Percentiles rank a stretch among this genome's conserved stretches.
phyloP scores from a whole-genome alignment of 768 basidiomycete genomes.

The Holtermannia corniformis region DNA sequence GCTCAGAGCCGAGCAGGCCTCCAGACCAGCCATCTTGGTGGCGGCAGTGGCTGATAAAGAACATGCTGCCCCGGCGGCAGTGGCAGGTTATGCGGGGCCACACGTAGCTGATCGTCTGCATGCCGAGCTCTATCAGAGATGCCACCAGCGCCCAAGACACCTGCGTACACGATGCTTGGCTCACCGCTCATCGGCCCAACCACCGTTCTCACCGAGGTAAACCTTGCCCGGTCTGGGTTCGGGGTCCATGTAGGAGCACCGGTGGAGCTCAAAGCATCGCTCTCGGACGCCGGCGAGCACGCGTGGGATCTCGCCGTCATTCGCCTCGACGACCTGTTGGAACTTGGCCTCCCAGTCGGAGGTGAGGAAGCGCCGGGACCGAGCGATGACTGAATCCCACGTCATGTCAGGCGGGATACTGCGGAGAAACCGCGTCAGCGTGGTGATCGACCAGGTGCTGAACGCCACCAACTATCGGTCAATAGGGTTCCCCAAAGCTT shows the following conservation, averaged over 20 bases:
- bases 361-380: conserved; percentile 14
- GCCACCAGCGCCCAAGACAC: too few relatives aligned
- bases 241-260: conserved; percentile 11
- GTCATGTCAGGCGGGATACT: conserved; percentile 38
- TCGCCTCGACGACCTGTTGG: conserved; percentile 2
- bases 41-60: too few relatives aligned
- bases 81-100: too few relatives aligned
- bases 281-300: conserved; percentile 15
- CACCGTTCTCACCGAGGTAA: background rate
- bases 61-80: too few relatives aligned
- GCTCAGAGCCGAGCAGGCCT: too few relatives aligned
- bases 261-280: conserved; percentile 21
- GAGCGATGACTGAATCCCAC: conserved; percentile 10
- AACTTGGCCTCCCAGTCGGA: conserved; percentile 24
- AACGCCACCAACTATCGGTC: conserved; percentile 28
- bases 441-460: background rate
- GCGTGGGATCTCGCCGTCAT: conserved; percentile 17
- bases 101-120: too few relatives aligned
- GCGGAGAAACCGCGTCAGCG: background rate
- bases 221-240: background rate
- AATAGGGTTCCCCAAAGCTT: conserved; percentile 27
- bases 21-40: too few relatives aligned
- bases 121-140: too few relatives aligned
- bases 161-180: background rate
- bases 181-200: background rate